phyloP scores from a whole-genome alignment of 345 rosid species.

The Firmiana major region DNA sequence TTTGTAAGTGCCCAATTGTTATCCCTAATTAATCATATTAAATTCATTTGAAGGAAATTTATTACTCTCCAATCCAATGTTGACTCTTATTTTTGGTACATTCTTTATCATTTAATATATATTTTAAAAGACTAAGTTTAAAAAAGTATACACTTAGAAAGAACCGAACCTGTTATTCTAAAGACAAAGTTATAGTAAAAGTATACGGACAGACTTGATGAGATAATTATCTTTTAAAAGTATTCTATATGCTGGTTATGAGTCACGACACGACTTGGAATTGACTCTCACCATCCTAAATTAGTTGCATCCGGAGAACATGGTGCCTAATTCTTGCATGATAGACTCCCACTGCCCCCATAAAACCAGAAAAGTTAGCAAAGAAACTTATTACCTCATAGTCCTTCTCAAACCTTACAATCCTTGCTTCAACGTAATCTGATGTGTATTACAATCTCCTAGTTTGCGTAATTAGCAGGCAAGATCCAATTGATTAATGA shows the following conservation, averaged over 20 bases:
- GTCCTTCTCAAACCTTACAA: neutral
- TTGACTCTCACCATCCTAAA: neutral
- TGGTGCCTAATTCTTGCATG: conserved; percentile 8
- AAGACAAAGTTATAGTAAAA: too few species aligned
- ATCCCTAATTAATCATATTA: too few species aligned
- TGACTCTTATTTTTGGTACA: too few species aligned
- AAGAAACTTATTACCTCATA: neutral
- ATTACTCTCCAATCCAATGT: too few species aligned
- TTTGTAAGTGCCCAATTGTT: too few species aligned
- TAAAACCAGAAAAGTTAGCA: neutral
- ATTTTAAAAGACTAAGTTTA: too few species aligned
- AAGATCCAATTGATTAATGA: neutral
- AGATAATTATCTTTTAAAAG: too few species aligned
- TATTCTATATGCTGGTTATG: neutral
- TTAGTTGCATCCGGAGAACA: conserved; percentile 3
- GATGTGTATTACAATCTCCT: neutral
- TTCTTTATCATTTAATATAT: too few species aligned
- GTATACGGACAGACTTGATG: too few species aligned
- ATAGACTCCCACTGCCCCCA: neutral
- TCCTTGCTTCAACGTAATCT: neutral
- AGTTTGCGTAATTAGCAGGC: neutral
- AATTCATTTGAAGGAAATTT: too few species aligned
- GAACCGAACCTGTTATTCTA: too few species aligned
- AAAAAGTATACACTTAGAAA: too few species aligned
- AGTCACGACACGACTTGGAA: neutral